Conservation (phyloP, 2,329 filamentous ascomycete species). For the Fusarium abutilonis region DNA sequence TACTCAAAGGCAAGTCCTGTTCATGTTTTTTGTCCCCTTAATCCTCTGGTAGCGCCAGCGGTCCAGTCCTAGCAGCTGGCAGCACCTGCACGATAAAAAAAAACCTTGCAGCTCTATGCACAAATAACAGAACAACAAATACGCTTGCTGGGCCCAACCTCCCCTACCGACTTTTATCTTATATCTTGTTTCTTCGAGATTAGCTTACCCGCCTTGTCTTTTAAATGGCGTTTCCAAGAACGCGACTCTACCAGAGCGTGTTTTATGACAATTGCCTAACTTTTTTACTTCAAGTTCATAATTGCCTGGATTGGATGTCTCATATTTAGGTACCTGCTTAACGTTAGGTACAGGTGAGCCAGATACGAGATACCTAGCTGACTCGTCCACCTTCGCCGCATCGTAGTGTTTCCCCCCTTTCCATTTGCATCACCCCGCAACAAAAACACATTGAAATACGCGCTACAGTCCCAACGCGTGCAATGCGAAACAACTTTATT, state of each 20-base stretch:
- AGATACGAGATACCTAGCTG: constrained; percentile 27
- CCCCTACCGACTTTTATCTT: constrained; percentile 1
- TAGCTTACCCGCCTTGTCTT: constrained; percentile 31
- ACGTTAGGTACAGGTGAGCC: constrained; percentile 1
- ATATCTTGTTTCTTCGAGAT: constrained; percentile 20
- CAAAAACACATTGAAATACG: constrained; percentile 27
- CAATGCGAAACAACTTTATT: constrained; percentile 23
- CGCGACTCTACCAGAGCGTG: constrained; percentile 20
- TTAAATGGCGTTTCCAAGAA: constrained; percentile 17
- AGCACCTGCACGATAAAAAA: background rate
- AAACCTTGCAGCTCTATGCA: background rate
- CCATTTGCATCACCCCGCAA: constrained; percentile 40
- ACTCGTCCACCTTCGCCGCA: constrained; percentile 34
- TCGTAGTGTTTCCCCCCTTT: constrained; percentile 26
- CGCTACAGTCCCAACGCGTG: constrained; percentile 37
- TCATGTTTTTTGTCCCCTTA: too few relatives aligned
- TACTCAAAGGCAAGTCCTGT: too few relatives aligned
- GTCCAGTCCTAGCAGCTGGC: constrained; percentile 16
- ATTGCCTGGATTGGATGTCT: constrained; percentile 8
- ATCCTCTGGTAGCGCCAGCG: too few relatives aligned
- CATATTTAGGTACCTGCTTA: background rate
- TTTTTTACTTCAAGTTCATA: constrained; percentile 25
- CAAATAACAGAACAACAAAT: background rate
- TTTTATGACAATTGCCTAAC: constrained; percentile 21
- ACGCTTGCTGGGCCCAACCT: background rate